These are phyloP conservation scores for Pachyrhizus erosus DNA, from an alignment of 306 rosid species.

Conservation along the genomic window DNA sequence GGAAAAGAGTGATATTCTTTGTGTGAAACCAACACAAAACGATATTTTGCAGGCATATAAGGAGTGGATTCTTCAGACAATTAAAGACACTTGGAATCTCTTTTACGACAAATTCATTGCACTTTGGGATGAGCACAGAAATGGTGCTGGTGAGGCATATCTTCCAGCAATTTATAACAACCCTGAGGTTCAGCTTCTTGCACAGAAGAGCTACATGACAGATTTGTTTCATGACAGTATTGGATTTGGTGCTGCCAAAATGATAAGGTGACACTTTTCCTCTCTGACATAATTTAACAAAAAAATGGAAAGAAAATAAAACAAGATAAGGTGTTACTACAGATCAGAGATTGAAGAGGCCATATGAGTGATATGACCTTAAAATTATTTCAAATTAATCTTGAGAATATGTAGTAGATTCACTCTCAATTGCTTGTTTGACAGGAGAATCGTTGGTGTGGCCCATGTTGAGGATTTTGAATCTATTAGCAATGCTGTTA, in stretches of 20 bases:
- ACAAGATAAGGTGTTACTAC: neutral
- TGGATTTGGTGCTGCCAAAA: constrained; percentile 82
- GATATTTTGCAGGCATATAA: constrained; percentile 56
- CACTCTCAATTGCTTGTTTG: neutral
- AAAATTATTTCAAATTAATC: neutral
- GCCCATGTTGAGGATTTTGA: constrained; percentile 83
- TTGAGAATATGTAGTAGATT: neutral
- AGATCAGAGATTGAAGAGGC: neutral
- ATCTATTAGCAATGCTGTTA: constrained; percentile 58
- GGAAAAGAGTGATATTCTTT: neutral
- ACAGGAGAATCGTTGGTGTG: constrained; percentile 84
- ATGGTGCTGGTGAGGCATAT: constrained; percentile 75
- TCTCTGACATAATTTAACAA: neutral
- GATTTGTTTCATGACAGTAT: constrained; percentile 71
- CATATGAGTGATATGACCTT: neutral
- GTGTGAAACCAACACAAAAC: neutral
- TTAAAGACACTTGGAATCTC: constrained; percentile 76
- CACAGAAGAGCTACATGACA: constrained; percentile 55
- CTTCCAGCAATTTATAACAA: constrained; percentile 71
- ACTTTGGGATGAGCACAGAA: constrained; percentile 72
- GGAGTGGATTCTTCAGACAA: constrained; percentile 75
- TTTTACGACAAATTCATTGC: constrained; percentile 55
- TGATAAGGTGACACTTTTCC: constrained; percentile 65
- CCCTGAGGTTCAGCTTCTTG: constrained; percentile 58
- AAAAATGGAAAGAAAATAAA: neutral